Conservation (phyloP, 805 yeast genomes). For the Sugiyamaella americana region DNA sequence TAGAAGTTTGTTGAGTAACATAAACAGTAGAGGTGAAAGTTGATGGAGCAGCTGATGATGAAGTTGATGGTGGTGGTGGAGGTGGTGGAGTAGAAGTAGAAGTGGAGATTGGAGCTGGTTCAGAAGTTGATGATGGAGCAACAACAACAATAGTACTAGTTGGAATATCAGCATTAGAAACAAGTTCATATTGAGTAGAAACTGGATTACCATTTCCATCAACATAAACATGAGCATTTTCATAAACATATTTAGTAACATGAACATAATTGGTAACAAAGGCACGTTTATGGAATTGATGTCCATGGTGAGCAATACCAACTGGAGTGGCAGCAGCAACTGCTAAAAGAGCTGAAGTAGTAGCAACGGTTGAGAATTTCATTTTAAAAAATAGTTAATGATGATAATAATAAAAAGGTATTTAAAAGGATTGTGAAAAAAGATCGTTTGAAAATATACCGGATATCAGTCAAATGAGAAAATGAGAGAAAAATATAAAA, state of each 20-base stretch:
- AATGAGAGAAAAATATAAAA: neutral
- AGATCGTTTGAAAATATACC: neutral
- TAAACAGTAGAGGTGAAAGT: conserved; percentile 3
- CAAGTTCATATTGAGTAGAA: conserved; percentile 19
- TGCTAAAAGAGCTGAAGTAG: neutral
- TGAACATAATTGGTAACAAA: conserved; percentile 19
- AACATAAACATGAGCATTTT: conserved; percentile 24
- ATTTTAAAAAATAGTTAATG: conserved; percentile 28
- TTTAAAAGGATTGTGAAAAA: neutral
- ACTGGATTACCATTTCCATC: conserved; percentile 23
- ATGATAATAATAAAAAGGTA: neutral
- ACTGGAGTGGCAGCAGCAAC: conserved; percentile 8
- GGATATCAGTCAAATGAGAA: neutral
- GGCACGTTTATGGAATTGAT: conserved; percentile 16
- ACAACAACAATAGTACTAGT: conserved; percentile 7
- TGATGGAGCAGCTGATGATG: conserved; percentile 11
- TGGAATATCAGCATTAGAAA: conserved; percentile 18
- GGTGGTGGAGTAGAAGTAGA: neutral
- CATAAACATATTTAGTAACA: conserved; percentile 20
- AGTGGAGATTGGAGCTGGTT: conserved; percentile 4
- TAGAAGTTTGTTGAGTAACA: conserved; percentile 10
- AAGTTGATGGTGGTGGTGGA: conserved; percentile 9
- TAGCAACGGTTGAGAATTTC: conserved; percentile 13
- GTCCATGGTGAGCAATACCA: conserved; percentile 7
- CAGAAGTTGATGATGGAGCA: conserved; percentile 11